phyloP scores from a whole-genome alignment of 495 filamentous ascomycete species.

The Neurospora sp. region DNA sequence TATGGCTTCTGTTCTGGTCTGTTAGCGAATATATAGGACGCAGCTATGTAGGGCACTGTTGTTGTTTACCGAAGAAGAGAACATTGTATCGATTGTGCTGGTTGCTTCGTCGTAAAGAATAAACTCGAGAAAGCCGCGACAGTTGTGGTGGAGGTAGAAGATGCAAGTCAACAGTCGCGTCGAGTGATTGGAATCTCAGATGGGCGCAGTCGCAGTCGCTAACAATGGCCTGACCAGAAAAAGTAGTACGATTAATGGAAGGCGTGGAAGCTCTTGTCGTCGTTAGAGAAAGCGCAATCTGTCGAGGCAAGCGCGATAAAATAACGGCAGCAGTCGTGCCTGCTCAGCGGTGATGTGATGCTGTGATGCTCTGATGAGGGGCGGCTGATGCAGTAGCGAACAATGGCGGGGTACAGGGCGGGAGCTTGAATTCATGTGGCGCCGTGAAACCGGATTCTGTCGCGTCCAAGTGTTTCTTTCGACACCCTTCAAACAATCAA shows the following conservation, averaged over 20 bases:
- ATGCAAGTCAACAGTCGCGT: not conserved
- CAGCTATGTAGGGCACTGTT: not conserved
- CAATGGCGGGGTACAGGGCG: not conserved
- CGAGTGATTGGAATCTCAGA: not conserved
- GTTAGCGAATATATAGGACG: not conserved
- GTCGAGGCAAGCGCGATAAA: not conserved
- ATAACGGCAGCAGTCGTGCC: not conserved
- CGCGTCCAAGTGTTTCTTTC: not conserved
- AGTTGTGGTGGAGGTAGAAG: not conserved
- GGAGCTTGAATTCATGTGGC: not conserved
- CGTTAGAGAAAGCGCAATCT: not conserved
- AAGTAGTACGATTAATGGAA: not conserved
- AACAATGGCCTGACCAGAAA: not conserved
- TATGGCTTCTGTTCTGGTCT: slow-evolving; percentile 75
- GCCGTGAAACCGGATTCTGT: not conserved
- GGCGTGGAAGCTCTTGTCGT: not conserved
- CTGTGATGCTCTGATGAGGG: not conserved
- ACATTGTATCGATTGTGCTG: not conserved
- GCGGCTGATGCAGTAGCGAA: not conserved
- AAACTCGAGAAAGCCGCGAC: not conserved
- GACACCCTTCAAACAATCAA: not conserved
- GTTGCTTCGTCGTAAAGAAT: not conserved
- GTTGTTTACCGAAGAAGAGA: not conserved
- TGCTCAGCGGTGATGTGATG: not conserved
- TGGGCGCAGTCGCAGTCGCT: not conserved